Evolutionary conservation across 202 grass and related monocot genomes (phyloP).

Genomic region (Dendrocalamus latiflorus): DNA sequence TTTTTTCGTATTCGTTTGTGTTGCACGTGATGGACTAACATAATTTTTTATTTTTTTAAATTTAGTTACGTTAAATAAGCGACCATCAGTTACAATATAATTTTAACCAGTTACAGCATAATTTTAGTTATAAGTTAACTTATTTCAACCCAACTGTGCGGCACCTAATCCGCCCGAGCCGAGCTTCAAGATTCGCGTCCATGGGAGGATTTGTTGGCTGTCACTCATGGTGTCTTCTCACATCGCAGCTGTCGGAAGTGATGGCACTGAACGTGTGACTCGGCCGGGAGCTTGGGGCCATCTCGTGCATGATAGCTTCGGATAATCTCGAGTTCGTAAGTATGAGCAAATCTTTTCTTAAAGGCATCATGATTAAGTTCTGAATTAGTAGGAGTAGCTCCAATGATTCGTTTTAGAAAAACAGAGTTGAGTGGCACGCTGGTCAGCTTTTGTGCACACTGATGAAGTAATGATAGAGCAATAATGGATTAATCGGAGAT

Average conservation of each 20-base stretch:
- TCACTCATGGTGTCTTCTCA: background rate
- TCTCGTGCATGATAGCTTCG: background rate
- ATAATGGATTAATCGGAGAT: background rate
- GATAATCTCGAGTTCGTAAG: constrained; percentile 1
- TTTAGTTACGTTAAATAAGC: too few species aligned
- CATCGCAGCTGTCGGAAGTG: constrained; percentile 3
- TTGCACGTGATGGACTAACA: too few species aligned
- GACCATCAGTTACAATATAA: too few species aligned
- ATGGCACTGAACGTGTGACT: background rate
- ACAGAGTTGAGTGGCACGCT: background rate
- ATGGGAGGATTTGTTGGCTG: background rate
- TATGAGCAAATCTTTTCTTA: too few species aligned
- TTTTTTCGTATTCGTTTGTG: too few species aligned
- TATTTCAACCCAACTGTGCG: too few species aligned
- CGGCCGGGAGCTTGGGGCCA: background rate
- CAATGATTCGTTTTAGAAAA: background rate
- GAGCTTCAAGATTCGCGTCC: background rate
- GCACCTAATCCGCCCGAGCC: too few species aligned
- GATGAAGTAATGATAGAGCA: background rate
- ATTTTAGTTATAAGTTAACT: too few species aligned
- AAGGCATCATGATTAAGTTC: background rate
- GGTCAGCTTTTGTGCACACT: background rate
- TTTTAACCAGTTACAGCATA: too few species aligned
- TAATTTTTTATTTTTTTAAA: too few species aligned
- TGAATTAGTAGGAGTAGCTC: background rate